Evolutionary conservation across 1,284 basidiomycete genomes (phyloP), one percentile per base, ranked within the genome.

Genomic region (Volvariella surrecta): DNA sequence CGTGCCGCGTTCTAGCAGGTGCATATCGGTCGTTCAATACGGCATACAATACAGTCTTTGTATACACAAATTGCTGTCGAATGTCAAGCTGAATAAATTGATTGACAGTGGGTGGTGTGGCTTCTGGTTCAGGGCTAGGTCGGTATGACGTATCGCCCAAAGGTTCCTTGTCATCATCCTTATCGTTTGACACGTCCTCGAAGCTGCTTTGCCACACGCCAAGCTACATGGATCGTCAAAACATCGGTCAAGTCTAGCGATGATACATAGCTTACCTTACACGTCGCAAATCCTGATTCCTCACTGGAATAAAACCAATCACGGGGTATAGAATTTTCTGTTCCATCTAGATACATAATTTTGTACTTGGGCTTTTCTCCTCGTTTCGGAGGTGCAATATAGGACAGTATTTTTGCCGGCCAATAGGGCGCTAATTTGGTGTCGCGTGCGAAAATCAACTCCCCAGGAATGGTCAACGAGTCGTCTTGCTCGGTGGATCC

Each of bases 401-500:
- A 83, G 2, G 52, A 61, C n/a, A 76, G 53, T 37, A 87, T 59
- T 54, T 65, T 62, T 1, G 78, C 83, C 4, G 83, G 81, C 83
- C 83, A 87, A 51, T 76, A 81, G 17, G 58, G 50, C 1, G 57
- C 59, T n/a, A 49, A 50, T 8, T 50, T 53, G 40, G 53, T 62
- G 17, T 73, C 73, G 34, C 63, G 57, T 8, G 78, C 77, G 8
- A 84, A 61, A 2, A 86, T 60, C 1, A 75, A 59, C 55, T 87
- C 83, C 1, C 82, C 83, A 2, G 82, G 81, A 34, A 85, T 73
- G 9, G 69, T 58, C 15, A 82, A 61, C 2, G 63, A 57, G 2
- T 61, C 61, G 50, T 83, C 76, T 2, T 62, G 58, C 11, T 58
- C 60, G 1, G 71, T 70, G 3, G 69, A 68, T 1, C 63, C 61